Conservation (phyloP, 2,329 filamentous ascomycete species). For the Cladosporium austrohemisphaericum region DNA sequence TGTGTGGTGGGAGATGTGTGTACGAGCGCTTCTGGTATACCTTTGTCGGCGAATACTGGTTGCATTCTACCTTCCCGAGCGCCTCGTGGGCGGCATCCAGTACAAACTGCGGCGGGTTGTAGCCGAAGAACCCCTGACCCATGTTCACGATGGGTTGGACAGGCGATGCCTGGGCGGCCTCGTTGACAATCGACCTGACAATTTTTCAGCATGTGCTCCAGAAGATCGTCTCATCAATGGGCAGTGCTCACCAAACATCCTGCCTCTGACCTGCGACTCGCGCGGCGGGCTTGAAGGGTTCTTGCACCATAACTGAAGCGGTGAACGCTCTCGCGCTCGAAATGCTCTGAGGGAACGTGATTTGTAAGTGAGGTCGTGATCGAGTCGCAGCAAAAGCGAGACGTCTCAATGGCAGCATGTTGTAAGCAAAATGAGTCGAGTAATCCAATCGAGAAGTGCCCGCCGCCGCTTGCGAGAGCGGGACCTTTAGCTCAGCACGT, state of each 20-base stretch:
- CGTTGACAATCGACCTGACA: slow-evolving; percentile 62
- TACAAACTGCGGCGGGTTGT: slow-evolving; percentile 90
- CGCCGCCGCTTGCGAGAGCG: neutral
- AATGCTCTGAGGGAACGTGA: neutral
- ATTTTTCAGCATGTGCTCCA: neutral
- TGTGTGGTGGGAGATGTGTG: neutral
- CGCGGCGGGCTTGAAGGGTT: slow-evolving; percentile 48
- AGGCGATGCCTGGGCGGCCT: slow-evolving; percentile 60
- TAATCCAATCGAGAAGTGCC: slow-evolving; percentile 4
- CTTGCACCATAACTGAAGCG: slow-evolving; percentile 8
- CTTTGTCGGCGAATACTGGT: slow-evolving; percentile 96
- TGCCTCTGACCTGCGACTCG: slow-evolving; percentile 53
- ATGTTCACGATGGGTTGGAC: slow-evolving; percentile 66
- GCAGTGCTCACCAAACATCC: slow-evolving; percentile 53
- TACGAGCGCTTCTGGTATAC: slow-evolving; percentile 37
- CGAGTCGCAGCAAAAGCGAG: neutral
- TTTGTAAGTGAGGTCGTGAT: neutral
- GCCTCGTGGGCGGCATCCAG: slow-evolving; percentile 87
- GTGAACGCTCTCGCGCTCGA: neutral
- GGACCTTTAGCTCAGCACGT: slow-evolving; percentile 14
- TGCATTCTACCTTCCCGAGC: slow-evolving; percentile 88
- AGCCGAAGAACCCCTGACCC: slow-evolving; percentile 78
- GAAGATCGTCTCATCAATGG: neutral
- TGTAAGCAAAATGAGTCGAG: slow-evolving; percentile 3
- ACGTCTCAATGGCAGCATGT: slow-evolving; percentile 7